Evolutionary conservation across 305 asterid species (phyloP), one percentile per base, ranked within the genome.

Genomic region (Salvia sclarea): DNA sequence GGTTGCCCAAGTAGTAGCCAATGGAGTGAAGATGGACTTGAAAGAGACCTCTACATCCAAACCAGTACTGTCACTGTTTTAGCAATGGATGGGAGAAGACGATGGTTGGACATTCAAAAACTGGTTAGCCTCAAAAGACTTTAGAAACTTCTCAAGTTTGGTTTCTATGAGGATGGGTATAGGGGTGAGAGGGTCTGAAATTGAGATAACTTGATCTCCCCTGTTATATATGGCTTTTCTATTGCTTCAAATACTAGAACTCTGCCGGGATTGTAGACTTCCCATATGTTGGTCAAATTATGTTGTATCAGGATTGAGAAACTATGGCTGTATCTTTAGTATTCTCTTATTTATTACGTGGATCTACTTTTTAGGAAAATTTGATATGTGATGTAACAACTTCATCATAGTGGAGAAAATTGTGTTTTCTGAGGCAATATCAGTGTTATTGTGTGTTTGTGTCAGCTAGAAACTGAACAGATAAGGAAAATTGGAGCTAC

Each of bases 31-130:
- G 98, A 89, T 79, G 93, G 90, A 70, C 92, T 85, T 73, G 97
- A 94, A 84, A 89, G 80, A 77, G 99, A 94, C 75, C 83, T 94
- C 71, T 81, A 86, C 78, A 86, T 94, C 65, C 90, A 82, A 78
- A 88, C 89, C 9, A 78, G 84, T 45, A 87, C 87, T 12, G 83
- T 91, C 76, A 91, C 96, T 55, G 84, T 94, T 80, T 83, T 91
- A 68, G 97, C 98, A 25, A 91, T 91, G 99, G 99, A 94, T 81
- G 99, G 99, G 74, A 85, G 96, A 85, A 88, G 96, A 68, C 86
- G 99, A 60, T 94, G 98, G 99, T 73, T 94, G 87, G 99, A 94
- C 88, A 87, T 94, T 80, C 86, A 87, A 61, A 87, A 86, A 81
- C 91, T 89, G 91, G 99, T 94, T 67, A 83, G 90, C 76, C 61